phyloP scores from a whole-genome alignment of 306 rosid genomes.

The Abrus pulchellus region DNA sequence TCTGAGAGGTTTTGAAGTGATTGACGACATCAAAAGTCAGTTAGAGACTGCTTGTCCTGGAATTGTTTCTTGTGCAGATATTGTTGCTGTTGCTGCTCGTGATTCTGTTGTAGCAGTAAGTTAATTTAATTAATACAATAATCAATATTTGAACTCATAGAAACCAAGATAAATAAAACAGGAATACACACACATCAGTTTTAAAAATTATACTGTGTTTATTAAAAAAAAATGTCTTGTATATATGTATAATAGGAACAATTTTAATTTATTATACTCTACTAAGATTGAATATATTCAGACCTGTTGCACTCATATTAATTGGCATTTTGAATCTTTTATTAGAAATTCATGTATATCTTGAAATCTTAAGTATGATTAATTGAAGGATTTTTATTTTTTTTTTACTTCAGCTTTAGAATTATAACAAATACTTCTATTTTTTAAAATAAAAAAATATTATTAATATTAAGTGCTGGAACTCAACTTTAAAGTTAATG shows the following conservation, averaged over 20 bases:
- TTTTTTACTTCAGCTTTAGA: too few relatives aligned
- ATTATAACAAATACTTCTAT: too few relatives aligned
- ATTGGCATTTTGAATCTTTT: not conserved
- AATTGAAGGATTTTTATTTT: not conserved
- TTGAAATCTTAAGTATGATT: not conserved
- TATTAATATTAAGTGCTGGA: too few relatives aligned
- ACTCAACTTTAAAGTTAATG: too few relatives aligned
- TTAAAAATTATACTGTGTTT: too few relatives aligned
- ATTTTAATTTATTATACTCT: not conserved
- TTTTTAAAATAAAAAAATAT: too few relatives aligned
- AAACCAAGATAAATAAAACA: not conserved
- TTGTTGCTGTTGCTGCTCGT: constrained; percentile 72
- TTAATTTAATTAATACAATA: not conserved
- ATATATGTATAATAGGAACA: too few relatives aligned
- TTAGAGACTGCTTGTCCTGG: constrained; percentile 72
- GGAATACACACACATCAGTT: too few relatives aligned
- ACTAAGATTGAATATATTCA: not conserved
- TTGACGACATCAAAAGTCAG: constrained; percentile 68
- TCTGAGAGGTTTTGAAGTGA: constrained; percentile 72
- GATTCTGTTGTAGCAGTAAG: constrained; percentile 75
- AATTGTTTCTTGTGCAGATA: constrained; percentile 79
- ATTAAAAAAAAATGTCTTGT: too few relatives aligned
- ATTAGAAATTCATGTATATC: not conserved
- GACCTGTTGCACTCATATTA: not conserved
- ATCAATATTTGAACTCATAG: not conserved